Percentiles rank a stretch among this genome's conserved stretches.
phyloP scores from a whole-genome alignment of 768 basidiomycete genomes.

The Coprinopsis cinerea region DNA sequence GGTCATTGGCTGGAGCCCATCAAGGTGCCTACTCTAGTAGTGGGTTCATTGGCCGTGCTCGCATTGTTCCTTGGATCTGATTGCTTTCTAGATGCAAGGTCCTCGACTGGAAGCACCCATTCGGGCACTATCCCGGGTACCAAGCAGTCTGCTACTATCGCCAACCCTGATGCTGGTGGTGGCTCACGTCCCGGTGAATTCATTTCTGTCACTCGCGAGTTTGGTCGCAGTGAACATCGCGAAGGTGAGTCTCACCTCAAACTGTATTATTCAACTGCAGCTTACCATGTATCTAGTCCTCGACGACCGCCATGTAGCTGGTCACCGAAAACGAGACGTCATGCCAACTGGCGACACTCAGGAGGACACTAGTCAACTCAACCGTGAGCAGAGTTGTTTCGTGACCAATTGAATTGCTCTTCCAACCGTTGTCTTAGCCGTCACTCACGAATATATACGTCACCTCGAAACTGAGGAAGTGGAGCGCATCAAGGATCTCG shows the following conservation, averaged over 20 bases:
- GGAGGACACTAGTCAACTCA: conserved; percentile 19
- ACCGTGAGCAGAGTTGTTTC: no score
- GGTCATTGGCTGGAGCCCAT: conserved; percentile 14
- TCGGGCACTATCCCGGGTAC: neutral
- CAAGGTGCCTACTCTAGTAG: neutral
- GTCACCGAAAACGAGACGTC: conserved; percentile 13
- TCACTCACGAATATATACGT: conserved; percentile 23
- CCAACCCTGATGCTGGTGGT: neutral
- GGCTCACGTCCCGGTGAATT: neutral
- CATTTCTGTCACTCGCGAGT: neutral
- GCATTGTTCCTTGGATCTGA: neutral
- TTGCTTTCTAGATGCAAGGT: neutral
- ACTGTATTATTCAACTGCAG: neutral
- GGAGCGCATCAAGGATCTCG: conserved; percentile 24
- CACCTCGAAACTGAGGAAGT: conserved; percentile 27
- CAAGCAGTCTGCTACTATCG: neutral
- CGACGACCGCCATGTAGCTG: conserved; percentile 8
- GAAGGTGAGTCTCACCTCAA: no score
- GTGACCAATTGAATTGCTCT: no score
- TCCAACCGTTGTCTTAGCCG: no score
- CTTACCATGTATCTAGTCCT: conserved; percentile 4
- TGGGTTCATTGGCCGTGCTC: neutral
- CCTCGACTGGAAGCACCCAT: neutral
- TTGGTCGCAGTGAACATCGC: neutral
- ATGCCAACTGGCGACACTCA: conserved; percentile 15